phyloP scores from a whole-genome alignment of 805 yeast species.

The Kodamaea jinghongensis region DNA sequence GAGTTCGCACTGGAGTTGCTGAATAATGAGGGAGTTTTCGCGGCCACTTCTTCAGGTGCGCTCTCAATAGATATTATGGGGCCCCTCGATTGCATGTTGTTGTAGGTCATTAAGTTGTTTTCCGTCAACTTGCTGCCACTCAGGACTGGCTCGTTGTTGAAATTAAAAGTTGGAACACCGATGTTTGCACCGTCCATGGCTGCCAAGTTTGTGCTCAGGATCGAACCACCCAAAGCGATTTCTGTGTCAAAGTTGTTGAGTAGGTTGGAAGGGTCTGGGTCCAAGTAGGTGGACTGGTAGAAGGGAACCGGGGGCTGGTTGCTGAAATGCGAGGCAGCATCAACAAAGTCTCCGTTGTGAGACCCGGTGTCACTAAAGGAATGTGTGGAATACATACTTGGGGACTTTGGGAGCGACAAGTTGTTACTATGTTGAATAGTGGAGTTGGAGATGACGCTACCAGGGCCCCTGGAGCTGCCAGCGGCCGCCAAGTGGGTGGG shows the following conservation, averaged over 20 bases:
- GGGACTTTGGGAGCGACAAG: conserved; percentile 20
- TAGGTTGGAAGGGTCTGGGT: conserved; percentile 8
- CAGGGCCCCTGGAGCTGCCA: conserved; percentile 5
- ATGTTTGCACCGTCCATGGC: conserved; percentile 7
- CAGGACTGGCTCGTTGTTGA: conserved; percentile 12
- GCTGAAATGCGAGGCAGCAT: conserved; percentile 34
- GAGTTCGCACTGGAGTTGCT: conserved; percentile 46
- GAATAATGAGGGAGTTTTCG: conserved; percentile 55
- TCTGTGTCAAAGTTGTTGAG: conserved; percentile 29
- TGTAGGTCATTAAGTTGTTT: conserved; percentile 19
- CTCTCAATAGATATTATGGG: conserved; percentile 21
- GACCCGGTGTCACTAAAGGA: conserved; percentile 37
- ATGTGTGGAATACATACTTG: conserved; percentile 18
- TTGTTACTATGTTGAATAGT: conserved; percentile 10
- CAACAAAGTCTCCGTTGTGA: conserved; percentile 35
- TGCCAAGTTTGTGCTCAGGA: conserved; percentile 33
- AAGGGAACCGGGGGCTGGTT: conserved; percentile 6
- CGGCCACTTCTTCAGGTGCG: conserved; percentile 38
- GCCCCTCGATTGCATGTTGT: conserved; percentile 12
- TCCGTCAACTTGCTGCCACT: conserved; percentile 11
- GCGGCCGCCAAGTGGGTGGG: conserved; percentile 11
- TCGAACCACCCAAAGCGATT: conserved; percentile 39
- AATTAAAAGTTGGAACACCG: conserved; percentile 13
- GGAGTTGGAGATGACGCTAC: conserved; percentile 3
- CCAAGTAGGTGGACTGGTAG: conserved; percentile 6